Conservation (phyloP, 805 yeast species). For the Wickerhamomyces mucosus region DNA sequence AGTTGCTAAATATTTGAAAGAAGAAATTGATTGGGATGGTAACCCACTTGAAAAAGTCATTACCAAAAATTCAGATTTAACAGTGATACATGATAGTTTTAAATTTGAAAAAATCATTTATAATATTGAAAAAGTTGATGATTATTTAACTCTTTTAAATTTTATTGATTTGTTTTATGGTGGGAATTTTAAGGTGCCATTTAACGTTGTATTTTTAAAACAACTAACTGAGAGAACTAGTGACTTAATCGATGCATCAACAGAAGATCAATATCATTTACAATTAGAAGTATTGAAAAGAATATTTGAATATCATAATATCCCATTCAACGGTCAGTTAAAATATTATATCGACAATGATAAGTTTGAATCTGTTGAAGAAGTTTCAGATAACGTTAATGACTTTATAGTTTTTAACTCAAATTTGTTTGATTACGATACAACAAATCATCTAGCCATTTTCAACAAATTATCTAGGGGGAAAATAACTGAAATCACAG, state of each 20-base stretch:
- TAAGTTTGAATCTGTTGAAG: conserved; percentile 61
- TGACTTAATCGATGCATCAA: conserved; percentile 58
- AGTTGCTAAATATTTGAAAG: conserved; percentile 24
- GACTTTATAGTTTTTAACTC: conserved; percentile 16
- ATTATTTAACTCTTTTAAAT: conserved; percentile 15
- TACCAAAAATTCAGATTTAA: conserved; percentile 6
- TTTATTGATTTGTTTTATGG: conserved; percentile 18
- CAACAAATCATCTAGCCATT: conserved; percentile 6
- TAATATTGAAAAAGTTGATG: conserved; percentile 17
- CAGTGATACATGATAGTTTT: conserved; percentile 4
- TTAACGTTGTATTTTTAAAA: conserved; percentile 47
- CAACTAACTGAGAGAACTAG: conserved; percentile 60
- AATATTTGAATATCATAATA: conserved; percentile 26
- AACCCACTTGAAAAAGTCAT: conserved; percentile 12
- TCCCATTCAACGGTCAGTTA: conserved; percentile 70
- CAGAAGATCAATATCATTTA: conserved; percentile 23
- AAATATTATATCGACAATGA: conserved; percentile 54
- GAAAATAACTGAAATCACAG: conserved; percentile 3
- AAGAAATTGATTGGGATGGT: conserved; percentile 23
- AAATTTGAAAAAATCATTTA: conserved; percentile 14
- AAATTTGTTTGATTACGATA: conserved; percentile 2
- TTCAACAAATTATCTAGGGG: conserved; percentile 1
- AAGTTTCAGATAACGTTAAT: conserved; percentile 50
- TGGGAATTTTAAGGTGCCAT: conserved; percentile 18
- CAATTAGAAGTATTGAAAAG: conserved; percentile 25